Evolutionary conservation across 1,284 basidiomycete species (phyloP).

Genomic region (Puccinia hordei): DNA sequence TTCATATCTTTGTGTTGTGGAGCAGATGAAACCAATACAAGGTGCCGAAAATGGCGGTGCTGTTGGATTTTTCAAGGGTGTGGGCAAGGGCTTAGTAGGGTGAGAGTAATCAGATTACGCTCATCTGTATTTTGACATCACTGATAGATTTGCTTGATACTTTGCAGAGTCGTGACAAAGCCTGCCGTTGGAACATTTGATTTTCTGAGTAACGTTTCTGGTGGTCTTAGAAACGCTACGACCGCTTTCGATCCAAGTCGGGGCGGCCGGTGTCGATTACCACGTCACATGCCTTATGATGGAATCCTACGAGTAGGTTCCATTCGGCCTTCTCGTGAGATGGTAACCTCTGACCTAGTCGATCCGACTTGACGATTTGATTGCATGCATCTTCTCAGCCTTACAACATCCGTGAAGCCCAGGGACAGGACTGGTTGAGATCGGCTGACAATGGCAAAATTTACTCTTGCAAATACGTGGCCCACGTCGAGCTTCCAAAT

Average conservation of each 20-base stretch:
- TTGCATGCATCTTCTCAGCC: conserved; percentile 63
- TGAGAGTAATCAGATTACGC: conserved; percentile 60
- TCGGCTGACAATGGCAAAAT: conserved; percentile 85
- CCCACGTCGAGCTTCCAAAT: conserved; percentile 80
- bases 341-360: neutral
- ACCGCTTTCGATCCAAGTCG: conserved; percentile 94
- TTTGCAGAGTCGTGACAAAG: conserved; percentile 80
- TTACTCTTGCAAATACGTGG: conserved; percentile 82
- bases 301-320: conserved; percentile 75
- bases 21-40: conserved; percentile 89
- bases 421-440: conserved; percentile 94
- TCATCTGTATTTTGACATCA: conserved; percentile 53
- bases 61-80: conserved; percentile 93
- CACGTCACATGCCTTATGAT: conserved; percentile 81
- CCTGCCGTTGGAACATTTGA: conserved; percentile 96
- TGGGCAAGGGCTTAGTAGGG: conserved; percentile 95
- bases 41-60: conserved; percentile 94
- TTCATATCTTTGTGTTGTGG: conserved; percentile 11
- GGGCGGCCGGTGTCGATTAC: conserved; percentile 84
- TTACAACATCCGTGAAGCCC: conserved; percentile 82
- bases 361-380: neutral
- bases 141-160: conserved; percentile 2
- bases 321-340: neutral
- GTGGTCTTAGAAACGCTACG: conserved; percentile 93
- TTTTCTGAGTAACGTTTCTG: conserved; percentile 78